Evolutionary conservation across 1,284 basidiomycete genomes (phyloP).

Genomic region (Polyporus tsugae): DNA sequence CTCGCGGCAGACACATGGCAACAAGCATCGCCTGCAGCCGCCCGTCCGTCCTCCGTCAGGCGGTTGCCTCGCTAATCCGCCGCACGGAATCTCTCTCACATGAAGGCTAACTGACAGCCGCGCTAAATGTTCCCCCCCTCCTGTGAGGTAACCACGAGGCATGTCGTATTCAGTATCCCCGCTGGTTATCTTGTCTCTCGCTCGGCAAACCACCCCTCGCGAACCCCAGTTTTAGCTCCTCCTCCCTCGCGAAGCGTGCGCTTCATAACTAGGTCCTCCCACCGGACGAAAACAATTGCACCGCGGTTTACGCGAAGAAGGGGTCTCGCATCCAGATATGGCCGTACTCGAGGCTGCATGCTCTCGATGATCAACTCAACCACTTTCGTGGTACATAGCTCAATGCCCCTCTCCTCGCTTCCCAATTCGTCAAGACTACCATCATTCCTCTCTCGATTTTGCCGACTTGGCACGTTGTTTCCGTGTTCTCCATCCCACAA

Average conservation of each 20-base stretch:
- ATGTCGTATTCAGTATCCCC: not conserved
- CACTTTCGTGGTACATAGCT: not conserved
- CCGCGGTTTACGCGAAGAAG: not conserved
- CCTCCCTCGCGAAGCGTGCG: not conserved
- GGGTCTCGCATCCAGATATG: not conserved
- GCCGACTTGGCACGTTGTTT: not conserved
- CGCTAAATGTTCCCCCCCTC: not conserved
- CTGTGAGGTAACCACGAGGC: not conserved
- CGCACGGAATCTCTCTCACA: not conserved
- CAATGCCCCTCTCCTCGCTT: not conserved
- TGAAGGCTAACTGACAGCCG: slow-evolving; percentile 10
- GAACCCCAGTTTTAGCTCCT: not conserved
- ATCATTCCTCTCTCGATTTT: not conserved
- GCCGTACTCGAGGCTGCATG: not conserved
- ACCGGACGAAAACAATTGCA: not conserved
- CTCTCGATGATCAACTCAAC: not conserved
- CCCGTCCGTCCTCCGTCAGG: not conserved
- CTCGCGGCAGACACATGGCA: slow-evolving; percentile 6
- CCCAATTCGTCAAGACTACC: not conserved
- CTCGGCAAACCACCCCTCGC: slow-evolving; percentile 5
- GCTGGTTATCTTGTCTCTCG: not conserved
- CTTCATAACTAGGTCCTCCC: not conserved
- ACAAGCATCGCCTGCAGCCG: slow-evolving; percentile 2
- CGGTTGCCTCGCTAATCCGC: slow-evolving; percentile 1
- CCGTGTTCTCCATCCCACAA: not conserved